Percentiles rank a stretch among this genome's conserved stretches.
Evolutionary conservation across 2,329 filamentous ascomycete species (phyloP).

Genomic region (Ophiosphaerella herpotricha): DNA sequence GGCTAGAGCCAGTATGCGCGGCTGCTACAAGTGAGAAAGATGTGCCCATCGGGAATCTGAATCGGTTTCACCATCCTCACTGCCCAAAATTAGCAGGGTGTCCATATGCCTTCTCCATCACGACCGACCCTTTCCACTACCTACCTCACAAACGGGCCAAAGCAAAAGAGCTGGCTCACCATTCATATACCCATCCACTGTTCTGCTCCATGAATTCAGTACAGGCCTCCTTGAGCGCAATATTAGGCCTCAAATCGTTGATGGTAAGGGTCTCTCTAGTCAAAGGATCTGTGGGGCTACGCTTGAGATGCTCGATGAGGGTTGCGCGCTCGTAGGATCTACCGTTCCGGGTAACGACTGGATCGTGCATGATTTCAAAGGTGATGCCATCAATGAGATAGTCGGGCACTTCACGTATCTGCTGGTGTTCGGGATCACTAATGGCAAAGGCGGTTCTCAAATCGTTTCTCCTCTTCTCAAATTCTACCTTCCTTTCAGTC

Average conservation of each 20-base stretch:
- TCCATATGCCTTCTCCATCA: constrained; percentile 10
- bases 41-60: constrained; percentile 35
- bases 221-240: constrained; percentile 79
- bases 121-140: constrained; percentile 2
- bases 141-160: constrained; percentile 14
- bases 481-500: constrained; percentile 49
- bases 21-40: constrained; percentile 18
- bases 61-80: constrained; percentile 34
- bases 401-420: constrained; percentile 66
- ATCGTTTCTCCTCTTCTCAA: constrained; percentile 50
- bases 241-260: constrained; percentile 77
- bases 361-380: constrained; percentile 75
- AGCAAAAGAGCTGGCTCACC: constrained; percentile 56
- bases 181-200: constrained; percentile 85
- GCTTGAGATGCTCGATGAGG: constrained; percentile 82
- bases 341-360: constrained; percentile 75
- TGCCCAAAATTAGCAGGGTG: constrained; percentile 7
- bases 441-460: constrained; percentile 54
- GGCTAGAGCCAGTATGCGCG: background rate
- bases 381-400: constrained; percentile 78
- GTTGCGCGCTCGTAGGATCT: constrained; percentile 88
- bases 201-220: constrained; percentile 84
- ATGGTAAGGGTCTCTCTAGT: constrained; percentile 74
- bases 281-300: constrained; percentile 76
- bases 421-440: constrained; percentile 51